These are phyloP conservation scores for Sequoiadendron giganteum DNA, from an alignment of 75 land plant species.

Conservation along the genomic window DNA sequence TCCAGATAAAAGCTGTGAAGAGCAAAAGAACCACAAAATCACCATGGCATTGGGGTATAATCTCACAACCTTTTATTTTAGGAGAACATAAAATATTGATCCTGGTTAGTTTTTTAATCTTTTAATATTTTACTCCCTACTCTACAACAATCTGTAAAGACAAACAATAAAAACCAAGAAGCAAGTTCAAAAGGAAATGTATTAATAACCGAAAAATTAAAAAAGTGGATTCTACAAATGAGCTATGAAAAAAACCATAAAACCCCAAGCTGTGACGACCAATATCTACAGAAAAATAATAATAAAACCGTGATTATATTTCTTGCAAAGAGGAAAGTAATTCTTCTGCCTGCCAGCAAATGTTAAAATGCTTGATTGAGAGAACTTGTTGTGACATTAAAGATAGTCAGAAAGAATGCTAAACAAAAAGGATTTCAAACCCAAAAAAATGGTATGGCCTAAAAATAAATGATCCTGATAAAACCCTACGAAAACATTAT, in stretches of 20 bases:
- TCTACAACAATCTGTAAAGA: neutral
- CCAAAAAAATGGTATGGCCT: neutral
- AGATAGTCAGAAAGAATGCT: neutral
- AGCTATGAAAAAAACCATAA: neutral
- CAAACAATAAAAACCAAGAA: neutral
- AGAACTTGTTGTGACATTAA: neutral
- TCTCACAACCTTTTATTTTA: neutral
- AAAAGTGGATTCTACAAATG: neutral
- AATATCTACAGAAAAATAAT: neutral
- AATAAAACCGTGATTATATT: neutral
- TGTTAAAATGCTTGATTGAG: neutral
- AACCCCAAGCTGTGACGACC: neutral
- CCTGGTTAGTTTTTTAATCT: neutral
- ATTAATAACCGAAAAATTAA: neutral
- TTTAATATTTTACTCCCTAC: neutral
- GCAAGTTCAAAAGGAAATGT: neutral
- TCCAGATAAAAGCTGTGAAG: neutral
- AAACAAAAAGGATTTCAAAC: neutral
- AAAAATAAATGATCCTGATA: neutral
- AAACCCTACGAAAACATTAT: neutral
- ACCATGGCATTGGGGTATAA: neutral
- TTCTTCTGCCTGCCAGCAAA: neutral
- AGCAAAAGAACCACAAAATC: neutral
- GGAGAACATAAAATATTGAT: neutral
- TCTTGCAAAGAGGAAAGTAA: neutral